These are phyloP conservation scores for Fragilariopsis cylindrus DNA, from an alignment of 108 stramenopile genomes.

Conservation along the genomic window DNA sequence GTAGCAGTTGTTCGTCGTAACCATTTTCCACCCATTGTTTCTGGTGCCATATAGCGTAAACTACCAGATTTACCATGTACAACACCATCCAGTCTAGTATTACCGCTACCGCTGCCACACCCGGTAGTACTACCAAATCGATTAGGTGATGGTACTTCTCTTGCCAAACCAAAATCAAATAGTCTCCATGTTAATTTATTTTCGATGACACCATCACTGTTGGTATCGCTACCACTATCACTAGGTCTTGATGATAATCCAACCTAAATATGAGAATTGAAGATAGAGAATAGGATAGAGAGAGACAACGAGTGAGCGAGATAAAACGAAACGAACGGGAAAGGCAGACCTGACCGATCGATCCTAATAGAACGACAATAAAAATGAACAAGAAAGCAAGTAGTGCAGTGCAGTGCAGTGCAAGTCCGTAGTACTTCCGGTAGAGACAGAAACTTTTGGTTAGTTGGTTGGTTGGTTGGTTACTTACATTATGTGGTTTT, in stretches of 20 bases:
- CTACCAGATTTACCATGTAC: slow-evolving; percentile 27
- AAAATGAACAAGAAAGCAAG: too few relatives aligned
- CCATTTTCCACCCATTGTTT: slow-evolving; percentile 33
- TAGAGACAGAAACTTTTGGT: too few relatives aligned
- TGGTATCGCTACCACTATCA: neutral
- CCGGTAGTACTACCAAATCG: too few relatives aligned
- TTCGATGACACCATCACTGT: neutral
- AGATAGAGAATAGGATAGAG: neutral
- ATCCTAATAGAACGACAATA: too few relatives aligned
- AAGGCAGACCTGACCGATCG: too few relatives aligned
- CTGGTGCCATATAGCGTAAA: slow-evolving; percentile 57
- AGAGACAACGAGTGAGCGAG: too few relatives aligned
- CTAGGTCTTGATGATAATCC: neutral
- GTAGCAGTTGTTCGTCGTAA: neutral
- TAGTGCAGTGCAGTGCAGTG: too few relatives aligned
- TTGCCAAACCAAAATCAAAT: slow-evolving; percentile 66
- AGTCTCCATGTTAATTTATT: slow-evolving; percentile 55
- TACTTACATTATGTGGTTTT: slow-evolving; percentile 73
- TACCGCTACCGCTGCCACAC: neutral
- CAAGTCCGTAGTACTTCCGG: too few relatives aligned
- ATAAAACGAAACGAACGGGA: too few relatives aligned
- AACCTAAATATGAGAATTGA: too few relatives aligned
- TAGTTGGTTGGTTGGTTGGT: too few relatives aligned
- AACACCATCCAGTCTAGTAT: neutral
- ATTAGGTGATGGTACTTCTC: slow-evolving; percentile 20